A percentile compares a stretch with the other conserved stretches of the same genome.
Evolutionary conservation across 345 rosid genomes (phyloP).

Genomic region (Boechera divaricarpa): DNA sequence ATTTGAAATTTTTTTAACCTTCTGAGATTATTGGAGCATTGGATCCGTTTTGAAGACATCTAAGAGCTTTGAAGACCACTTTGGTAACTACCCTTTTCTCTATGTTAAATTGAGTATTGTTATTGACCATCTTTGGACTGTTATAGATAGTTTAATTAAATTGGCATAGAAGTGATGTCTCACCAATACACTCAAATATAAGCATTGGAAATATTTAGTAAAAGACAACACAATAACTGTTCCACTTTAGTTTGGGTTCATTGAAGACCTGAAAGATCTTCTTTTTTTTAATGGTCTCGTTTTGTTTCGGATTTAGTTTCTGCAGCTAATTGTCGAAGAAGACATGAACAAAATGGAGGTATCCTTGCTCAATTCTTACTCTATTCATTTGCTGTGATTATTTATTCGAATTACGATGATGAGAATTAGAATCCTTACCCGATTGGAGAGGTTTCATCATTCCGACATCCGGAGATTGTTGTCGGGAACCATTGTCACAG

Average conservation of each 20-base stretch:
- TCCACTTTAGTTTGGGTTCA: neutral
- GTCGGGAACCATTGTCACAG: conserved; percentile 44
- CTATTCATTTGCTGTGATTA: neutral
- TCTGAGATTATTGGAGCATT: too few relatives aligned
- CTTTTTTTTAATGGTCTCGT: neutral
- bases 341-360: conserved; percentile 6
- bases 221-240: neutral
- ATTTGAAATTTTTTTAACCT: too few relatives aligned
- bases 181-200: neutral
- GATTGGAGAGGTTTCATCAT: conserved; percentile 43
- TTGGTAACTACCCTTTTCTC: too few relatives aligned
- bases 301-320: neutral
- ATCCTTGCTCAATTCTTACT: neutral
- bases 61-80: too few relatives aligned
- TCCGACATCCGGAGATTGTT: conserved; percentile 58
- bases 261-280: neutral
- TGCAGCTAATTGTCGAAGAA: neutral
- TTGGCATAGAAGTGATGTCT: neutral
- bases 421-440: conserved; percentile 13
- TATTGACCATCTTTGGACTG: too few relatives aligned
- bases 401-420: conserved; percentile 40
- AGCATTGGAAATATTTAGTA: neutral
- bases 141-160: neutral
- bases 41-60: too few relatives aligned
- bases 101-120: too few relatives aligned